Conservation (phyloP, 257 asterid species). For the Dorcoceras hygrometricum region DNA sequence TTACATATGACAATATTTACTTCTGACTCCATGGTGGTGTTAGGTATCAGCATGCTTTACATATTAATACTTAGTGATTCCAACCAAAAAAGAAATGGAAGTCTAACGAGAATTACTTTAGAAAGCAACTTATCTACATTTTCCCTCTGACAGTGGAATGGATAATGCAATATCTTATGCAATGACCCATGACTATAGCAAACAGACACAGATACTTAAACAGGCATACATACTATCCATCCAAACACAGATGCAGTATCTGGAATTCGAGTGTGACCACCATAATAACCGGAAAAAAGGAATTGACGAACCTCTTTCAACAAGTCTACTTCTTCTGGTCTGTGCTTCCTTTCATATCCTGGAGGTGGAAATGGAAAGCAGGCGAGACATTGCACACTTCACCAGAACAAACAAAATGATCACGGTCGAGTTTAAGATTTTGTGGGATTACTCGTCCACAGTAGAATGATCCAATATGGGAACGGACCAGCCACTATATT, state of each 20-base stretch:
- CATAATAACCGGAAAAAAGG: slow-evolving; percentile 11
- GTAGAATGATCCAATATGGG: slow-evolving; percentile 49
- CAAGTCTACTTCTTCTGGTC: slow-evolving; percentile 53
- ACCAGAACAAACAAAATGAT: slow-evolving; percentile 26
- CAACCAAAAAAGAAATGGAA: not conserved
- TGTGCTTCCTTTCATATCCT: slow-evolving; percentile 75
- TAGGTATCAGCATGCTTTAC: not conserved
- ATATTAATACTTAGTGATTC: not conserved
- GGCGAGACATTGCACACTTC: slow-evolving; percentile 86
- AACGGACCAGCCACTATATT: slow-evolving; percentile 43
- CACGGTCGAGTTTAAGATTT: slow-evolving; percentile 28
- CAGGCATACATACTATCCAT: slow-evolving; percentile 1
- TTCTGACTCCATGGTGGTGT: too few relatives aligned
- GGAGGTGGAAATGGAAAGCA: slow-evolving; percentile 96
- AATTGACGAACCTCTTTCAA: slow-evolving; percentile 63
- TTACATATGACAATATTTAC: not conserved
- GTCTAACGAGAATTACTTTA: not conserved
- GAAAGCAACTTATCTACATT: too few relatives aligned
- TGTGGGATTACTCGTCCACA: slow-evolving; percentile 37
- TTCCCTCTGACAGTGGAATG: not conserved
- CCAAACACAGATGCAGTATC: slow-evolving; percentile 5
- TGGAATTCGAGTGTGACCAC: slow-evolving; percentile 1
- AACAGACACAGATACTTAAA: slow-evolving; percentile 5
- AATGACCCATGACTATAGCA: slow-evolving; percentile 10
- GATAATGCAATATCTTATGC: not conserved